phyloP scores from a whole-genome alignment of 2,329 filamentous ascomycete species.

The Pseudodiploospora longispora region DNA sequence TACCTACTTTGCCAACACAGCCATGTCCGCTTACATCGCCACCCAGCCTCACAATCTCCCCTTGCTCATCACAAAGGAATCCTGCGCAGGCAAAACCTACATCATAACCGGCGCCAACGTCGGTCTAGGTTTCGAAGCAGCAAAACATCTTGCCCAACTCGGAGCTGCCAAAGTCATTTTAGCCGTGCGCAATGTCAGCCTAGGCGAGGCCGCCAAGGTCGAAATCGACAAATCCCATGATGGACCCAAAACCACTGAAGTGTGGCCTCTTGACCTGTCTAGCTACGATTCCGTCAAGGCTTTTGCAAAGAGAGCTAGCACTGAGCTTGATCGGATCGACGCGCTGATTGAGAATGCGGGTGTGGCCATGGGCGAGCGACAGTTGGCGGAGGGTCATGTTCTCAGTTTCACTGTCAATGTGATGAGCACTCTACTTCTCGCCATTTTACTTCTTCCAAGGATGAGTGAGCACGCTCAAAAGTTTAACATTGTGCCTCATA shows the following conservation, averaged over 20 bases:
- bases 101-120: conserved; percentile 37
- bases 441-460: conserved; percentile 33
- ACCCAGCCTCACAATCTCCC: conserved; percentile 3
- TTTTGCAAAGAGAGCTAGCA: conserved; percentile 25
- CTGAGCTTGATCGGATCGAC: conserved; percentile 31
- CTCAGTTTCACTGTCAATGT: conserved; percentile 38
- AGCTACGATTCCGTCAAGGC: conserved; percentile 26
- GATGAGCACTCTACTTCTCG: conserved; percentile 36
- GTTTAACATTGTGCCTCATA: conserved; percentile 24
- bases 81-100: conserved; percentile 6
- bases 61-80: not conserved
- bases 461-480: conserved; percentile 27
- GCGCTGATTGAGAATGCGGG: conserved; percentile 34
- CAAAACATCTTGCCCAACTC: conserved; percentile 31
- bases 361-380: conserved; percentile 9
- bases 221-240: conserved; percentile 25
- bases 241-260: conserved; percentile 22
- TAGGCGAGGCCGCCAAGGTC: conserved; percentile 31
- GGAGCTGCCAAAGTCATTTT: conserved; percentile 34
- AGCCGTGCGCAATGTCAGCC: conserved; percentile 29
- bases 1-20: no score
- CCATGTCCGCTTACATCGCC: not conserved
- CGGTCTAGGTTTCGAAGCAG: conserved; percentile 33
- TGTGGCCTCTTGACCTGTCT: conserved; percentile 37
- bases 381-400: conserved; percentile 32